Percentiles rank a stretch among this genome's conserved stretches.
phyloP scores from a whole-genome alignment of 441 rosid genomes.

The Viola pubescens region DNA sequence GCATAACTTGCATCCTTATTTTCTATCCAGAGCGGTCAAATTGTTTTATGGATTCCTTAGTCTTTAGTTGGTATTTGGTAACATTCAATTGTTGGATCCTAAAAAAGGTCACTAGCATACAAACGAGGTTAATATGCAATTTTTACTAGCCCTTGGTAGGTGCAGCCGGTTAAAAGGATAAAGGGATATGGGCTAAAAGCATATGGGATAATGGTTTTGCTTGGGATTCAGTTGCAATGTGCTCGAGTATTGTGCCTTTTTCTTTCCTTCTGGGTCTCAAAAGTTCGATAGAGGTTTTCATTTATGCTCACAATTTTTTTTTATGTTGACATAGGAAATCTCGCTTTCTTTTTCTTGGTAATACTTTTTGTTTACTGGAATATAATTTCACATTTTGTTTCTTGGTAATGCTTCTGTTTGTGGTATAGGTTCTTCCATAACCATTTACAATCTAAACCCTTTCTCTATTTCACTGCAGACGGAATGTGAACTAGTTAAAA shows the following conservation, averaged over 20 bases:
- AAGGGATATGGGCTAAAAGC: too few relatives aligned
- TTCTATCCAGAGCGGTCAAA: too few relatives aligned
- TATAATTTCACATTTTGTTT: not conserved
- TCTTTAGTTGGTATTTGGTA: too few relatives aligned
- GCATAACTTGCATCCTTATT: too few relatives aligned
- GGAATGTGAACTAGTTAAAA: conserved; percentile 77
- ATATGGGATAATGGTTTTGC: not conserved
- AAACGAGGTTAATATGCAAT: too few relatives aligned
- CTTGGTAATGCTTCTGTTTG: not conserved
- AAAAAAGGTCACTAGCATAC: too few relatives aligned
- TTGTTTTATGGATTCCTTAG: too few relatives aligned
- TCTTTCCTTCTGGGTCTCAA: not conserved
- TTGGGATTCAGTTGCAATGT: not conserved
- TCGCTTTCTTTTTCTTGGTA: not conserved
- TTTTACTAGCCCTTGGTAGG: too few relatives aligned
- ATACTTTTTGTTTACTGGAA: not conserved
- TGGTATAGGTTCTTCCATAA: not conserved
- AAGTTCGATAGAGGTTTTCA: not conserved
- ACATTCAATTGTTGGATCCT: too few relatives aligned
- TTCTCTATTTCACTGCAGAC: conserved; percentile 41
- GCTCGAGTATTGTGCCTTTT: not conserved
- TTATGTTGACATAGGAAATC: not conserved
- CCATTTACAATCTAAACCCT: conserved; percentile 8
- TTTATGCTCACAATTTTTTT: not conserved
- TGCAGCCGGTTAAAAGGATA: too few relatives aligned